Evolutionary conservation across 108 stramenopile genomes (phyloP).

Genomic region (Cyclotella atomus): DNA sequence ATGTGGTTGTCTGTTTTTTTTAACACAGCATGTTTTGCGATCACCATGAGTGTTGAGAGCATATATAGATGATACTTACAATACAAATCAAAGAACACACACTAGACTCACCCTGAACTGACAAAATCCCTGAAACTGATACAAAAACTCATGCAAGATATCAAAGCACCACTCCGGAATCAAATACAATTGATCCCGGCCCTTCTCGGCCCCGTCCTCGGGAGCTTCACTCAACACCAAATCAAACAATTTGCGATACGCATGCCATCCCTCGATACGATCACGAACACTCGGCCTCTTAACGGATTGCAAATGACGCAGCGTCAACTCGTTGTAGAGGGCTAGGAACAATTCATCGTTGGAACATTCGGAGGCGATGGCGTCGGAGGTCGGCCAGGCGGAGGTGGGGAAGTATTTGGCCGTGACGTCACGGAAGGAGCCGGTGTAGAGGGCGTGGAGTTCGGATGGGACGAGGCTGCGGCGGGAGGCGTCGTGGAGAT

Average conservation of each 20-base stretch:
- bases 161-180: slow-evolving; percentile 97
- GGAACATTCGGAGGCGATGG: slow-evolving; percentile 84
- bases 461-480: slow-evolving; percentile 62
- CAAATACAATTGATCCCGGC: slow-evolving; percentile 67
- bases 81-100: not conserved
- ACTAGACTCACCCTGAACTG: slow-evolving; percentile 81
- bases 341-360: slow-evolving; percentile 86
- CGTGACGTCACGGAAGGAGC: slow-evolving; percentile 7
- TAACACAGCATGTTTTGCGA: no score
- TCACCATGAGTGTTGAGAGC: no score
- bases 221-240: slow-evolving; percentile 69
- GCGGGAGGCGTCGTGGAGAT: slow-evolving; percentile 87
- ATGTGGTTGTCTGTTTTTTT: slow-evolving; percentile 67
- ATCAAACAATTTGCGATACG: slow-evolving; percentile 88
- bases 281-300: slow-evolving; percentile 80
- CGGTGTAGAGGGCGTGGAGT: not conserved
- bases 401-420: slow-evolving; percentile 78
- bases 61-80: not conserved
- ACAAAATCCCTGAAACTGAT: slow-evolving; percentile 98
- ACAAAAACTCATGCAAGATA: slow-evolving; percentile 98
- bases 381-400: slow-evolving; percentile 86
- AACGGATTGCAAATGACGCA: slow-evolving; percentile 85
- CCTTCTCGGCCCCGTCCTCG: slow-evolving; percentile 31
- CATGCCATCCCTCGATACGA: slow-evolving; percentile 90
- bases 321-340: slow-evolving; percentile 85